Evolutionary conservation across 805 yeast genomes (phyloP).

Genomic region (Metschnikowia matae): DNA sequence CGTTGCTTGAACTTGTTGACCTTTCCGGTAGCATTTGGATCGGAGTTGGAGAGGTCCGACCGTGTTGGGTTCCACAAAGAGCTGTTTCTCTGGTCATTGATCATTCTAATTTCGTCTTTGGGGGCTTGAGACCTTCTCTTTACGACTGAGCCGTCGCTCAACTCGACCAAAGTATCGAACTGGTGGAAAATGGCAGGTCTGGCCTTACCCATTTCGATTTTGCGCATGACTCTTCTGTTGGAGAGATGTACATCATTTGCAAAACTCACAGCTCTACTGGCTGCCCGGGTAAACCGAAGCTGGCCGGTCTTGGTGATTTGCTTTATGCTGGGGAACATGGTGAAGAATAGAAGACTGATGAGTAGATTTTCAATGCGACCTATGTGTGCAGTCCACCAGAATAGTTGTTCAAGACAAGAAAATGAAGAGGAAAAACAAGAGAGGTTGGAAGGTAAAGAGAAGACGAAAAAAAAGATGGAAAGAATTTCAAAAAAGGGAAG

Average conservation of each 20-base stretch:
- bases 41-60: slow-evolving; percentile 67
- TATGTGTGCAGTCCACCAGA: too few species aligned
- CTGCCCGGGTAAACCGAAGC: slow-evolving; percentile 10
- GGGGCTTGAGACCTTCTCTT: slow-evolving; percentile 83
- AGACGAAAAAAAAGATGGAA: too few species aligned
- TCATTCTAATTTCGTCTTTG: slow-evolving; percentile 76
- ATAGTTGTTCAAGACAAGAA: too few species aligned
- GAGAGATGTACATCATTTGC: slow-evolving; percentile 42
- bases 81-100: slow-evolving; percentile 83
- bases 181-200: slow-evolving; percentile 92
- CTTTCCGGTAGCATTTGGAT: slow-evolving; percentile 82
- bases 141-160: slow-evolving; percentile 91
- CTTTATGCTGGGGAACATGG: slow-evolving; percentile 2
- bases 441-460: too few species aligned
- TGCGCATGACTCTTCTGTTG: slow-evolving; percentile 58
- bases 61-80: slow-evolving; percentile 87
- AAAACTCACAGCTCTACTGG: slow-evolving; percentile 17
- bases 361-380: neutral
- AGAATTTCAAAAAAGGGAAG: too few species aligned
- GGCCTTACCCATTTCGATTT: slow-evolving; percentile 74
- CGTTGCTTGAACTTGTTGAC: slow-evolving; percentile 69
- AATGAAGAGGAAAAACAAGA: too few species aligned
- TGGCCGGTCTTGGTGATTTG: slow-evolving; percentile 3
- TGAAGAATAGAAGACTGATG: neutral
- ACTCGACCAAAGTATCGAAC: slow-evolving; percentile 83